Percentiles rank a stretch among this genome's conserved stretches.
These are phyloP conservation scores for Chalciporus pseudorubinellus DNA, from an alignment of 768 basidiomycete species.

Conservation along the genomic window DNA sequence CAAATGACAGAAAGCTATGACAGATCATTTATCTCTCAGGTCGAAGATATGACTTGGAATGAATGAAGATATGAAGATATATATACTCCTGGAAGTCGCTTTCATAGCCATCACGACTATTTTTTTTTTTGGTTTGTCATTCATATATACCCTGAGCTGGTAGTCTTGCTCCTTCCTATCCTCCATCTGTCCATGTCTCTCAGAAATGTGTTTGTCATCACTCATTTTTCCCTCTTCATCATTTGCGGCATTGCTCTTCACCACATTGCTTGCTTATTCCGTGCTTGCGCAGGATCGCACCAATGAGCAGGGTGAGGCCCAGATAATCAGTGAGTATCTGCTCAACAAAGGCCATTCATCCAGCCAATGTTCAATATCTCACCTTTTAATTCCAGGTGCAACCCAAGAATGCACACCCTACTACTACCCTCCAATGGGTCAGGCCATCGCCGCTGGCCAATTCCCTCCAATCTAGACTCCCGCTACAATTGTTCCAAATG, in stretches of 20 bases:
- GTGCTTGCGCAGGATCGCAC: conserved; percentile 30
- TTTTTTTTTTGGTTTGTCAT: too few relatives aligned
- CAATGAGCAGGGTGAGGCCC: conserved; percentile 35
- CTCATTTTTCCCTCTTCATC: conserved; percentile 6
- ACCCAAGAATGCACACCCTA: conserved; percentile 44
- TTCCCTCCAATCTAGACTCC: conserved; percentile 47
- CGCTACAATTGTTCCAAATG: conserved; percentile 42
- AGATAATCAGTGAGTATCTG: conserved; percentile 33
- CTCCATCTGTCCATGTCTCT: too few relatives aligned
- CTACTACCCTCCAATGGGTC: conserved; percentile 35
- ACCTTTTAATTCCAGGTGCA: conserved; percentile 24
- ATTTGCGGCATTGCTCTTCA: neutral
- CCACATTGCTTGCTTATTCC: conserved; percentile 1
- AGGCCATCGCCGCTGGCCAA: conserved; percentile 26
- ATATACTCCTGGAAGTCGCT: too few relatives aligned
- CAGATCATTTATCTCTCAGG: too few relatives aligned
- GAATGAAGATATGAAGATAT: too few relatives aligned
- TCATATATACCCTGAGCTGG: too few relatives aligned
- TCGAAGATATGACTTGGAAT: too few relatives aligned
- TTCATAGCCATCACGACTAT: too few relatives aligned
- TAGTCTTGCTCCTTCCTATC: too few relatives aligned
- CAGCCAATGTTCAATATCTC: too few relatives aligned
- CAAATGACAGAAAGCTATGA: too few relatives aligned
- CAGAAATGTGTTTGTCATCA: conserved; percentile 19
- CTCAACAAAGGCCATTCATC: too few relatives aligned